Evolutionary conservation across 2,329 filamentous ascomycete genomes (phyloP), one percentile per base, ranked within the genome.

Genomic region (Colletotrichum phormii): DNA sequence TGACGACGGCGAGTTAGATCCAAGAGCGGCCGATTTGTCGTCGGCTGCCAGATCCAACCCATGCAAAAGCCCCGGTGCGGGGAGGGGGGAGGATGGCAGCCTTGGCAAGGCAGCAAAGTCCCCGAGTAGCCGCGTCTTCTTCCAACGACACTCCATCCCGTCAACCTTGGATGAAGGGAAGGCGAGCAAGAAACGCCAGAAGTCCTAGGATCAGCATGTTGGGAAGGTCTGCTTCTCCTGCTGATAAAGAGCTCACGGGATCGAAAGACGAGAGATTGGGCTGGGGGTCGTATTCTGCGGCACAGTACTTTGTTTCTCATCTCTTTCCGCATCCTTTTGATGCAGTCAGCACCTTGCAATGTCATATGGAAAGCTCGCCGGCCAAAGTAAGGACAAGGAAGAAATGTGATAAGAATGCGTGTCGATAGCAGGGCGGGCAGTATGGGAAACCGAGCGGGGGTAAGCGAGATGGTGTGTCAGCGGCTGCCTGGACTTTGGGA

Each of bases 381-480:
- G 55, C 11, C 22, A 15, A 9, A 62, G 35, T 22, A 26, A 62
- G 8, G 33, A 55, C 42, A 6, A 29, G 15, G 4, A 24, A 22
- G 11, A 46, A 26, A 7, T 24, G 54, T 49, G 26, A 22, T 35
- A 49, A 49, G n/a, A 15, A 3, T 8, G 15, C 15, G 15, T 6
- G 37, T 42, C 13, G 37, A 1, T 55, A 33, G 46, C 62, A 12
- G 54, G 18, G 42, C 63, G 37, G 31, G 26, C 12, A 31, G 8
- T 24, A 24, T 11, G n/a, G 24, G 13, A 35, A 15, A 49, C 24
- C 61, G 35, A 26, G 33, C 51, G 69, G 22, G 13, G 22, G 29
- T 15, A 68, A 53, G 33, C 64, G 42, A 54, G 64, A 58, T 68
- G 69, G 58, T 68, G 69, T 68, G 69, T 71, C 69, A 68, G 64